Evolutionary conservation across 345 rosid genomes (phyloP).

Genomic region (Syzygium jambos): DNA sequence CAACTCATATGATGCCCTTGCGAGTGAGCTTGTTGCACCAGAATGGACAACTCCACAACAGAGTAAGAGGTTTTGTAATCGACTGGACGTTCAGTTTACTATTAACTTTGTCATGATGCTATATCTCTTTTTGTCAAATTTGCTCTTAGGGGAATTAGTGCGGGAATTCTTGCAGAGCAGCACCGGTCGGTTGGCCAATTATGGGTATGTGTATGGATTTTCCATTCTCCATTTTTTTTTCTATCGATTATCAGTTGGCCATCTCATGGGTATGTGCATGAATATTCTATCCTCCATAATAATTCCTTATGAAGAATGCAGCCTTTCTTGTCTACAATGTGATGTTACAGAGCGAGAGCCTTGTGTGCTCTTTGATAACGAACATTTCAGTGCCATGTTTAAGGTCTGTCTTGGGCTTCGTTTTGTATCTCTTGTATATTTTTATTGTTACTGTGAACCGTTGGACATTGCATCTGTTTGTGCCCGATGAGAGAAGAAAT

Average conservation of each 20-base stretch:
- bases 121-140: constrained; percentile 5
- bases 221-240: neutral
- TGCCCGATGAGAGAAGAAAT: neutral
- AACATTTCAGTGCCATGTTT: constrained; percentile 98
- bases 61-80: constrained; percentile 28
- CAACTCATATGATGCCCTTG: constrained; percentile 77
- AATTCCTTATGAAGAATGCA: constrained; percentile 7
- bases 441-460: neutral
- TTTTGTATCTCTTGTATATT: neutral
- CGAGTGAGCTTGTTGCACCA: constrained; percentile 76
- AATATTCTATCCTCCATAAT: too few species aligned
- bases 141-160: constrained; percentile 57
- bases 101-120: neutral
- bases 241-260: neutral
- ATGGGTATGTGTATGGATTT: constrained; percentile 48
- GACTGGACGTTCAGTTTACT: too few species aligned
- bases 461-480: neutral
- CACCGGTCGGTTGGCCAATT: constrained; percentile 71
- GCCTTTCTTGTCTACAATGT: constrained; percentile 68
- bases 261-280: neutral
- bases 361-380: constrained; percentile 88
- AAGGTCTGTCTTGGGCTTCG: constrained; percentile 39
- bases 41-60: constrained; percentile 44
- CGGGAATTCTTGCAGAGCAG: constrained; percentile 59
- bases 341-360: constrained; percentile 80